Conservation (phyloP, 2,329 filamentous ascomycete genomes). For the Talaromyces atroroseus region DNA sequence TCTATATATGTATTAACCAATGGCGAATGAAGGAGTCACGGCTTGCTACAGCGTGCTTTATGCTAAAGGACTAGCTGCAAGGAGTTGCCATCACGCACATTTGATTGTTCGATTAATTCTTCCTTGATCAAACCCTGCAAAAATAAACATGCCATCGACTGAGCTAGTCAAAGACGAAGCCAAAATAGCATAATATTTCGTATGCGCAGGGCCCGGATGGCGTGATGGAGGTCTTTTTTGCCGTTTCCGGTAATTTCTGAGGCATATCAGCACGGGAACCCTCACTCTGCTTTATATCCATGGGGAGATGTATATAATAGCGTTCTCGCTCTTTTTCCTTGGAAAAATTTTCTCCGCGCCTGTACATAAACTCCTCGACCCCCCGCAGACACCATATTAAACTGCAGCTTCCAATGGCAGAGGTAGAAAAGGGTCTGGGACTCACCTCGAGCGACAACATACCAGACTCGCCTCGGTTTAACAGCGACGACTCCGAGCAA, state of each 20-base stretch:
- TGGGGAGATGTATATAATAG: background rate
- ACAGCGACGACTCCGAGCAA: background rate
- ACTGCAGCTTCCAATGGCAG: background rate
- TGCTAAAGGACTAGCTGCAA: too few relatives aligned
- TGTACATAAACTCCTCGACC: background rate
- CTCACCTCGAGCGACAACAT: background rate
- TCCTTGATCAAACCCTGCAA: too few relatives aligned
- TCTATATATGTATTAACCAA: too few relatives aligned
- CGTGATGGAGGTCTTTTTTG: background rate
- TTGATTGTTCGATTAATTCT: too few relatives aligned
- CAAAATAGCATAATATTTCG: conserved; percentile 3
- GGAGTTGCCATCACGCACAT: too few relatives aligned
- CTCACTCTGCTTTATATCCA: too few relatives aligned
- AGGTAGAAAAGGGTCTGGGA: background rate
- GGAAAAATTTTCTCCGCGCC: background rate
- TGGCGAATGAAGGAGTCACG: too few relatives aligned
- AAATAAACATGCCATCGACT: too few relatives aligned
- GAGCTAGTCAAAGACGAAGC: background rate
- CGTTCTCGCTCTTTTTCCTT: background rate
- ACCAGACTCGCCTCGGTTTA: background rate
- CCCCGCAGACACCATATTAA: background rate
- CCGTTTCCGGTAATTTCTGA: background rate
- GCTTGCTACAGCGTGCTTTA: too few relatives aligned
- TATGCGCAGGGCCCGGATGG: background rate
- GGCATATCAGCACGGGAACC: background rate